These are phyloP conservation scores for Lactarius sanguifluus DNA, from an alignment of 768 basidiomycete genomes.

Conservation along the genomic window DNA sequence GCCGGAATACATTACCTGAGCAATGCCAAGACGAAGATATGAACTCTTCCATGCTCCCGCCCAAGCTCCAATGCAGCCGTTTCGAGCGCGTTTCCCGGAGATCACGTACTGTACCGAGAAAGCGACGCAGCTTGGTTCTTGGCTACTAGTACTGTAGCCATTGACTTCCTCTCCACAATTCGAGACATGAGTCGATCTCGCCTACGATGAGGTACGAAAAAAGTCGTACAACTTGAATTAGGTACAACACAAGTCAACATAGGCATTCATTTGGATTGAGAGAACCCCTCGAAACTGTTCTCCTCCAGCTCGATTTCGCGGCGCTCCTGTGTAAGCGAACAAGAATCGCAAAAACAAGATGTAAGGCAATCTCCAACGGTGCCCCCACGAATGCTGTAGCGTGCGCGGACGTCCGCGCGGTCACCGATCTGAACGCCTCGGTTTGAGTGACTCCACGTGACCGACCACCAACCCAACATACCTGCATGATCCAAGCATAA, in stretches of 20 bases:
- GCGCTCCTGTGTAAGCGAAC: conserved; percentile 49
- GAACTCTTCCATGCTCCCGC: too few species aligned
- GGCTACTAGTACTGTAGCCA: too few species aligned
- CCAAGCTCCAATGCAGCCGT: too few species aligned
- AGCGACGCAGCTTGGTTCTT: neutral
- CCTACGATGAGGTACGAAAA: neutral
- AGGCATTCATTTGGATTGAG: too few species aligned
- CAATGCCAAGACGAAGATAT: too few species aligned
- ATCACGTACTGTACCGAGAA: too few species aligned
- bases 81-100: too few species aligned
- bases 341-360: conserved; percentile 46
- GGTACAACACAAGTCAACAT: too few species aligned
- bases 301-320: conserved; percentile 52
- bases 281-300: conserved; percentile 33
- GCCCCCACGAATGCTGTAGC: conserved; percentile 50
- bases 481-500: conserved; percentile 45
- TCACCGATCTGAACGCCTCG: conserved; percentile 35
- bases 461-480: conserved; percentile 25
- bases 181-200: neutral
- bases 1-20: too few species aligned
- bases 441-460: conserved; percentile 28
- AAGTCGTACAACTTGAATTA: neutral
- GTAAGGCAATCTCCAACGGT: conserved; percentile 43
- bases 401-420: conserved; percentile 42
- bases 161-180: neutral